phyloP scores from a whole-genome alignment of 768 basidiomycete genomes.

The Russula sp. region DNA sequence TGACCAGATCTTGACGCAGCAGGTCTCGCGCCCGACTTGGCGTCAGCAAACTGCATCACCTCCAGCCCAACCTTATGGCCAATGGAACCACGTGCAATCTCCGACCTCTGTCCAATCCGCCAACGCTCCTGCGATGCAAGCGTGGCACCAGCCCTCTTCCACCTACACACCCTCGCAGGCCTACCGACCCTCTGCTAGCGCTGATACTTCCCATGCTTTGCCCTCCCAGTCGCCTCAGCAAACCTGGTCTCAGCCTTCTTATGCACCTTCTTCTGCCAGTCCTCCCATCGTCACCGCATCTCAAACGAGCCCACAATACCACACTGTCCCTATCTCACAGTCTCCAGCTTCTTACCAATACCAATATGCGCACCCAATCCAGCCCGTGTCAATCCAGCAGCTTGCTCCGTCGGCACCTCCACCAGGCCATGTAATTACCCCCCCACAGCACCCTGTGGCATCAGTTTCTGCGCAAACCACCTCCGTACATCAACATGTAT shows the following conservation, averaged over 20 bases:
- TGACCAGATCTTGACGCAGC: slow-evolving; percentile 80
- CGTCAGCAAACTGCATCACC: slow-evolving; percentile 12
- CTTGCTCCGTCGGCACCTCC: slow-evolving; percentile 23
- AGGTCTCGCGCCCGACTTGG: slow-evolving; percentile 63
- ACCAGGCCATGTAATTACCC: neutral
- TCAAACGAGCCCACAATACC: slow-evolving; percentile 20
- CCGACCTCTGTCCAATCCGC: neutral
- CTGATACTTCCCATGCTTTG: neutral
- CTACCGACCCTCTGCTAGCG: neutral
- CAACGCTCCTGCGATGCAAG: neutral
- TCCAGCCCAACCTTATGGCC: slow-evolving; percentile 5
- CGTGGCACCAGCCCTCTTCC: slow-evolving; percentile 9
- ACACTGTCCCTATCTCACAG: slow-evolving; percentile 25
- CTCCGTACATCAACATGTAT: slow-evolving; percentile 24
- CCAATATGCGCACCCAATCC: slow-evolving; percentile 30
- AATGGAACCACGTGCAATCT: slow-evolving; percentile 14
- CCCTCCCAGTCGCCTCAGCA: slow-evolving; percentile 15
- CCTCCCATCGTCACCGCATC: neutral
- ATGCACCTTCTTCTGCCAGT: slow-evolving; percentile 1
- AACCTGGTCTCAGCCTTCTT: slow-evolving; percentile 12
- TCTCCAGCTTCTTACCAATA: slow-evolving; percentile 14
- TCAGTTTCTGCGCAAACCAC: slow-evolving; percentile 9
- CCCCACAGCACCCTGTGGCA: slow-evolving; percentile 1
- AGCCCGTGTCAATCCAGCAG: slow-evolving; percentile 27
- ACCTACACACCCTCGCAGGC: slow-evolving; percentile 8